A percentile compares a stretch with the other conserved stretches of the same genome.
phyloP scores from a whole-genome alignment of 192 early-diverging fungal species.

The Pecoramyces ruminantium region DNA sequence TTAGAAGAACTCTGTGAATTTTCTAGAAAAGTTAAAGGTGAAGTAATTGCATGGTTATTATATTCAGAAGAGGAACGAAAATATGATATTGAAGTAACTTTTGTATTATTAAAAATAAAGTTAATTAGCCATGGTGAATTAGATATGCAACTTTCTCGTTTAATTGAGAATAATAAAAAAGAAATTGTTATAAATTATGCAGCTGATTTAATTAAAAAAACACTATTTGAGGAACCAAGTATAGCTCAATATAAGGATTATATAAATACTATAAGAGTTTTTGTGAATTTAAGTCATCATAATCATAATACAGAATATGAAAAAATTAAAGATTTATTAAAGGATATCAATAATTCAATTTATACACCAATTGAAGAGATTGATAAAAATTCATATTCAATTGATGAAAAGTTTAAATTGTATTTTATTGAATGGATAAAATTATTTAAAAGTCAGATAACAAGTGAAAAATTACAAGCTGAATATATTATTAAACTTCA shows the following conservation, averaged over 20 bases:
- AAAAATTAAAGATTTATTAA: constrained; percentile 14
- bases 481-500: constrained; percentile 53
- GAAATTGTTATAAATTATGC: constrained; percentile 59
- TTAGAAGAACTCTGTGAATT: constrained; percentile 72
- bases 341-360: constrained; percentile 24
- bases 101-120: constrained; percentile 61
- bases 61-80: constrained; percentile 93
- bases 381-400: background rate
- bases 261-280: constrained; percentile 51
- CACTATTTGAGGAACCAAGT: constrained; percentile 31
- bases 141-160: constrained; percentile 72
- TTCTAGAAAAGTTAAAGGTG: constrained; percentile 59
- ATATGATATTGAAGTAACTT: constrained; percentile 67
- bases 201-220: constrained; percentile 50
- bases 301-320: constrained; percentile 47
- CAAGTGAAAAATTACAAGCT: constrained; percentile 48
- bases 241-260: constrained; percentile 19
- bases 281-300: constrained; percentile 42
- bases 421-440: constrained; percentile 75
- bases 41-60: constrained; percentile 80
- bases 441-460: constrained; percentile 46
- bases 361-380: constrained; percentile 13
- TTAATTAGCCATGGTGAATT: constrained; percentile 63
- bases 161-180: constrained; percentile 57
- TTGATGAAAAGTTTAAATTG: constrained; percentile 32